These are phyloP conservation scores for Solanum chiquidenum DNA, from an alignment of 257 asterid species.

Conservation along the genomic window DNA sequence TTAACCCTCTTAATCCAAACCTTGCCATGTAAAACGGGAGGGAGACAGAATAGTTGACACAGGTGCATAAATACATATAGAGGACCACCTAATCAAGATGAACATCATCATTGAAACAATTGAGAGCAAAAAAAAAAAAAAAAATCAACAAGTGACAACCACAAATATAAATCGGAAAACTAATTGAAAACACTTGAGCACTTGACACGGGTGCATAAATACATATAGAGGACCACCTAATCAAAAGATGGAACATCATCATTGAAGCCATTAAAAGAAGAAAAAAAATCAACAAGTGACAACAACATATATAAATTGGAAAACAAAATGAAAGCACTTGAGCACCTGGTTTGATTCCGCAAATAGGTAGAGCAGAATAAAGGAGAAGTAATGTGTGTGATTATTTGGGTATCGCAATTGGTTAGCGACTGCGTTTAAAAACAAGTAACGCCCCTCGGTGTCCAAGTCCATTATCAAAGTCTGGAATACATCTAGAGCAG, in stretches of 20 bases:
- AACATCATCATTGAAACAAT: not conserved
- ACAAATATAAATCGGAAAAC: not conserved
- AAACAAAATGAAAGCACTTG: not conserved
- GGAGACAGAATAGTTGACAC: not conserved
- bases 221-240: not conserved
- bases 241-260: not conserved
- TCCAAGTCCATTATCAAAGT: conserved; percentile 69
- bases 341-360: conserved; percentile 78
- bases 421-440: conserved; percentile 87
- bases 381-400: conserved; percentile 95
- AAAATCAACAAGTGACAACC: not conserved
- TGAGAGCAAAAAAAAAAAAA: not conserved
- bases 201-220: conserved; percentile 31
- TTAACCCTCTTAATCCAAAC: not conserved
- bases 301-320: not conserved
- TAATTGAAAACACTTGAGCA: not conserved
- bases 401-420: conserved; percentile 95
- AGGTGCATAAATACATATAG: not conserved
- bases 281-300: not conserved
- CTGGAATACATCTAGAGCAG: conserved; percentile 91
- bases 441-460: conserved; percentile 92
- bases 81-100: not conserved
- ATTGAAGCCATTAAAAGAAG: not conserved
- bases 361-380: conserved; percentile 72
- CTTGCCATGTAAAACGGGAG: not conserved